Conservation (phyloP, 495 filamentous ascomycete species). For the Patellaria atrata region DNA sequence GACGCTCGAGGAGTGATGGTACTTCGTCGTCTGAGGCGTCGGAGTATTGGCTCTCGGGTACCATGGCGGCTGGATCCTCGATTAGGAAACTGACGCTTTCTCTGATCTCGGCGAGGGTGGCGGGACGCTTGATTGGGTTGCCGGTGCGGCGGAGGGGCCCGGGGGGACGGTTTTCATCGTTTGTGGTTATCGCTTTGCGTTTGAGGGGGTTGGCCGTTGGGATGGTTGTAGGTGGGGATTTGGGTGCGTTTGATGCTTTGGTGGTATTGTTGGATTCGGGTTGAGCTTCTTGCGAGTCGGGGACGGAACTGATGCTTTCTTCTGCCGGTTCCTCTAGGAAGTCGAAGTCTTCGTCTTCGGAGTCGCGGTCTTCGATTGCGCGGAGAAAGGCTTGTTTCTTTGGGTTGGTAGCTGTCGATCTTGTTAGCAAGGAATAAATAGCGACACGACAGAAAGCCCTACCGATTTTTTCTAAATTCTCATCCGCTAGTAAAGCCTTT, state of each 20-base stretch:
- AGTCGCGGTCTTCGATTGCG: slow-evolving; percentile 72
- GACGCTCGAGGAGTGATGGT: slow-evolving; percentile 20
- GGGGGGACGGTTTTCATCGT: slow-evolving; percentile 39
- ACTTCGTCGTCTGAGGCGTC: slow-evolving; percentile 19
- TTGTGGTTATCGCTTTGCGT: slow-evolving; percentile 35
- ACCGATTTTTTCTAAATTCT: slow-evolving; percentile 73
- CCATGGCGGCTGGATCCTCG: slow-evolving; percentile 50
- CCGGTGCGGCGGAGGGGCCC: slow-evolving; percentile 52
- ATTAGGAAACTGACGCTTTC: slow-evolving; percentile 68
- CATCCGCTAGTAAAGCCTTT: slow-evolving; percentile 76
- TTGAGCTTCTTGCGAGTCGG: slow-evolving; percentile 30
- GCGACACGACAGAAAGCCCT: not conserved
- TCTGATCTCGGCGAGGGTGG: slow-evolving; percentile 62
- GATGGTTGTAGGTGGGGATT: slow-evolving; percentile 2
- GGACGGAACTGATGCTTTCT: slow-evolving; percentile 12
- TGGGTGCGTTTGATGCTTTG: slow-evolving; percentile 14
- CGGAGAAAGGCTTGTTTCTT: slow-evolving; percentile 80
- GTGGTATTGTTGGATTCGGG: slow-evolving; percentile 3
- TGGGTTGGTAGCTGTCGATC: slow-evolving; percentile 51
- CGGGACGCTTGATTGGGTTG: slow-evolving; percentile 43
- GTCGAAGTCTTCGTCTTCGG: slow-evolving; percentile 59
- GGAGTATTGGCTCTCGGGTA: slow-evolving; percentile 28
- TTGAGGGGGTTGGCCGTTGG: slow-evolving; percentile 28
- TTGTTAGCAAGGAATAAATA: slow-evolving; percentile 3
- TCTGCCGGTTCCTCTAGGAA: slow-evolving; percentile 40